A percentile compares a stretch with the other conserved stretches of the same genome.
Conservation (phyloP, 1,139 yeast genomes). For the Zygoascus hellenicus region DNA sequence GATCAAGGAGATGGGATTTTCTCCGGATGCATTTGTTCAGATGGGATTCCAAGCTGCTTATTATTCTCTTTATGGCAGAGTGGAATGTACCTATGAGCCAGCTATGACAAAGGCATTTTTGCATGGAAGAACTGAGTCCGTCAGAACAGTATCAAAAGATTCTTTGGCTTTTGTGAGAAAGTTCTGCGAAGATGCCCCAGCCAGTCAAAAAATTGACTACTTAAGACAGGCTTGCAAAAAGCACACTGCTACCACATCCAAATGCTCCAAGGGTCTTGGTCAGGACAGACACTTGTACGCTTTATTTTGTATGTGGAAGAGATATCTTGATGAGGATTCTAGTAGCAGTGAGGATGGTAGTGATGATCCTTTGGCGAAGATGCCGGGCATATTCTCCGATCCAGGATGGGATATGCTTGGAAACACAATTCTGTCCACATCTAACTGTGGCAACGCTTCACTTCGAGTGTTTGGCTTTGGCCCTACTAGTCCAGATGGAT, state of each 20-base stretch:
- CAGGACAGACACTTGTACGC: slow-evolving; percentile 90
- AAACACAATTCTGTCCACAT: slow-evolving; percentile 57
- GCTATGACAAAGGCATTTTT: slow-evolving; percentile 87
- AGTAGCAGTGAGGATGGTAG: slow-evolving; percentile 17
- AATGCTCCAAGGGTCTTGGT: slow-evolving; percentile 71
- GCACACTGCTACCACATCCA: slow-evolving; percentile 63
- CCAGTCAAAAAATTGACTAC: slow-evolving; percentile 53
- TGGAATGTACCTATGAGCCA: slow-evolving; percentile 92
- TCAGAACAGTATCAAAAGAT: slow-evolving; percentile 75
- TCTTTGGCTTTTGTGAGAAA: slow-evolving; percentile 79
- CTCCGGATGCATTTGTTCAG: slow-evolving; percentile 93
- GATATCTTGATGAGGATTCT: slow-evolving; percentile 48
- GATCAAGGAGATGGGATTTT: slow-evolving; percentile 78
- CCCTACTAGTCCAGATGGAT: slow-evolving; percentile 84
- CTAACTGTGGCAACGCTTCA: slow-evolving; percentile 82
- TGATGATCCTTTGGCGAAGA: slow-evolving; percentile 25
- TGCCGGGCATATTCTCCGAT: slow-evolving; percentile 71
- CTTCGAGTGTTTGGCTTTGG: slow-evolving; percentile 87
- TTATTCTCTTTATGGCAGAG: slow-evolving; percentile 86
- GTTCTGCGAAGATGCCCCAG: slow-evolving; percentile 67
- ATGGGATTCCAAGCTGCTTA: slow-evolving; percentile 94
- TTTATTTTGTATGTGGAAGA: slow-evolving; percentile 80
- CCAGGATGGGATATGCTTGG: slow-evolving; percentile 69
- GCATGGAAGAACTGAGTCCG: slow-evolving; percentile 92
- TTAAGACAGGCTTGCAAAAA: slow-evolving; percentile 63